Evolutionary conservation across 768 basidiomycete genomes (phyloP).

Genomic region (Krasilnikovozyma curviuscula): DNA sequence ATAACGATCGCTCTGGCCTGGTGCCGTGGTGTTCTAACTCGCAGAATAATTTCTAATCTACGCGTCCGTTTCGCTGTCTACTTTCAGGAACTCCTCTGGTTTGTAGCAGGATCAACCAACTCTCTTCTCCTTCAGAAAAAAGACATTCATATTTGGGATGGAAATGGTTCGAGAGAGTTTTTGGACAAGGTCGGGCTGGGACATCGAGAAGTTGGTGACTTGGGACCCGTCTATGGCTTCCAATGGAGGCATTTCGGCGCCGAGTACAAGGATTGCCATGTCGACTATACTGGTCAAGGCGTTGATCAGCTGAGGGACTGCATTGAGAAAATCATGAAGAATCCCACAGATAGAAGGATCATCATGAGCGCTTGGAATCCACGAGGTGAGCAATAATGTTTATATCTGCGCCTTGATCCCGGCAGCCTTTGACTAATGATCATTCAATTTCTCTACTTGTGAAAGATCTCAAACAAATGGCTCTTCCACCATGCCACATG

Average conservation of each 20-base stretch:
- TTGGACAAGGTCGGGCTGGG: conserved; percentile 65
- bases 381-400: conserved; percentile 60
- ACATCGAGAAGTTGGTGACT: conserved; percentile 69
- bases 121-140: conserved; percentile 51
- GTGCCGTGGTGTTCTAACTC: too few species aligned
- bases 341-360: conserved; percentile 83
- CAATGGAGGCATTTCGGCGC: conserved; percentile 95
- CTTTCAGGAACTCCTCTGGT: conserved; percentile 67
- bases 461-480: conserved; percentile 80
- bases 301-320: conserved; percentile 83
- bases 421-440: too few species aligned
- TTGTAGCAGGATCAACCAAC: conserved; percentile 67
- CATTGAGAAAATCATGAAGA: conserved; percentile 74
- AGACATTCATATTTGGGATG: conserved; percentile 94
- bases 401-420: not conserved
- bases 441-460: not conserved
- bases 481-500: conserved; percentile 94
- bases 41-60: too few species aligned
- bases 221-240: conserved; percentile 94
- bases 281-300: conserved; percentile 53
- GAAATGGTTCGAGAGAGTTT: conserved; percentile 76
- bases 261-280: conserved; percentile 34
- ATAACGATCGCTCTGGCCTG: too few species aligned
- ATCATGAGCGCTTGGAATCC: conserved; percentile 97
- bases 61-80: too few species aligned